These are phyloP conservation scores for Teunomyces lycoperdinae DNA, from an alignment of 805 yeast species.

Conservation along the genomic window DNA sequence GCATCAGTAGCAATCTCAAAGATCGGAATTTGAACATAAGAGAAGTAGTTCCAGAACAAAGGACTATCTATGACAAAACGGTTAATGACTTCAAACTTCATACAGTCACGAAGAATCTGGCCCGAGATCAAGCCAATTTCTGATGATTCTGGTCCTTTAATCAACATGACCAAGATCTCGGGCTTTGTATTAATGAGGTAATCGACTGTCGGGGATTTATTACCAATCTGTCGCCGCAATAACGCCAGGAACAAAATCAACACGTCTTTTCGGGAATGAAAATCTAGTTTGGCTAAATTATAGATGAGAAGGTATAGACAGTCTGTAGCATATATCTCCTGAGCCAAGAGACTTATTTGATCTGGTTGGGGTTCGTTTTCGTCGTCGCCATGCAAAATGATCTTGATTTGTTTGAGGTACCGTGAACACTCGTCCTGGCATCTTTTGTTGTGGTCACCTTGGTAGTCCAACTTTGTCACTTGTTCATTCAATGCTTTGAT, in stretches of 20 bases:
- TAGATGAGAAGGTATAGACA: conserved; percentile 58
- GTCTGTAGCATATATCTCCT: conserved; percentile 74
- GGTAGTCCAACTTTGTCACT: conserved; percentile 55
- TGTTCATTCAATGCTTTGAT: conserved; percentile 75
- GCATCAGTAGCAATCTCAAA: conserved; percentile 93
- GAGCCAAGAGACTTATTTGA: conserved; percentile 70
- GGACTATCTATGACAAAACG: conserved; percentile 56
- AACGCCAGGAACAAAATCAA: conserved; percentile 68
- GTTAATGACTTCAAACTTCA: conserved; percentile 71
- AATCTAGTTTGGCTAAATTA: conserved; percentile 67
- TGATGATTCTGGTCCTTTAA: conserved; percentile 69
- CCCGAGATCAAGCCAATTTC: conserved; percentile 77
- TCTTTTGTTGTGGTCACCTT: conserved; percentile 39
- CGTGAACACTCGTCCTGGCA: conserved; percentile 74
- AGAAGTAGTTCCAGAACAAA: conserved; percentile 78
- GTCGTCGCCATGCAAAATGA: conserved; percentile 68
- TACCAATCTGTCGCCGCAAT: conserved; percentile 73
- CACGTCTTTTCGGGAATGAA: conserved; percentile 87
- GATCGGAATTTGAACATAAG: conserved; percentile 67
- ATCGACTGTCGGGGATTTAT: conserved; percentile 82
- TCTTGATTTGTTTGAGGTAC: conserved; percentile 59
- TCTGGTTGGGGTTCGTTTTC: conserved; percentile 66
- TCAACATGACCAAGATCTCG: conserved; percentile 56
- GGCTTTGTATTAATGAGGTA: conserved; percentile 64
- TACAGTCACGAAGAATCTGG: conserved; percentile 77